A percentile compares a stretch with the other conserved stretches of the same genome.
Evolutionary conservation across 208 protist genomes (phyloP).

Genomic region (Crithidia sp.): DNA sequence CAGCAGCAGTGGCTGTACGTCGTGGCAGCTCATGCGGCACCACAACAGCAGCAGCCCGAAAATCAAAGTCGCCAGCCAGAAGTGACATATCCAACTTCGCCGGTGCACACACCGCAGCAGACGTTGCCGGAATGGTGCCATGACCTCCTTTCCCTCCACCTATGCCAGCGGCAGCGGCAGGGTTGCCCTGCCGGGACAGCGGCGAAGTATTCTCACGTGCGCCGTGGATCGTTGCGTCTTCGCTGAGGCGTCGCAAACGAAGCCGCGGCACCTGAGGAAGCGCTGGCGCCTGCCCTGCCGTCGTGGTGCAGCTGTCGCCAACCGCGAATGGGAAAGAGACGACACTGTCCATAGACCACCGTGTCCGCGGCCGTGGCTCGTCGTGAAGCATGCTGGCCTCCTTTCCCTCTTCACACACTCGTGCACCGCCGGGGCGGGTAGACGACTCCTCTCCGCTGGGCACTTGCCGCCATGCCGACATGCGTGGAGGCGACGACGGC

Average conservation of each 20-base stretch:
- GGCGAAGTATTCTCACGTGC: not conserved
- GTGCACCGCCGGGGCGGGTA: not conserved
- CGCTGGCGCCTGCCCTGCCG: not conserved
- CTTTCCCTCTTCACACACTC: not conserved
- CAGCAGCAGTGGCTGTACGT: too few relatives aligned
- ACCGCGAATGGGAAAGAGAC: not conserved
- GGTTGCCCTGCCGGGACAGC: not conserved
- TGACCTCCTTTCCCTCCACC: not conserved
- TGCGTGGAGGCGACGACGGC: slow-evolving; percentile 1
- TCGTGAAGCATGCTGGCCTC: not conserved
- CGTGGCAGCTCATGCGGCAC: too few relatives aligned
- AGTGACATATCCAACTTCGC: too few relatives aligned
- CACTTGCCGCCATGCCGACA: not conserved
- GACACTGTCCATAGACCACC: slow-evolving; percentile 1
- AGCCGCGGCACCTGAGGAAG: not conserved
- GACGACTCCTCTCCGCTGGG: not conserved
- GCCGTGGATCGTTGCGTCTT: not conserved
- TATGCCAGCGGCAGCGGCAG: too few relatives aligned
- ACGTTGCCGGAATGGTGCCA: not conserved
- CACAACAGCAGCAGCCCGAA: too few relatives aligned
- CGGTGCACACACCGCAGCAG: not conserved
- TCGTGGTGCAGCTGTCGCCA: not conserved
- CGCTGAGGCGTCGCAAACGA: slow-evolving; percentile 8
- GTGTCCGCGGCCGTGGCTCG: not conserved
- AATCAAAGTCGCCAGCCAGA: too few relatives aligned